These are phyloP conservation scores for Hypocrella siamensis DNA, from an alignment of 2,329 filamentous ascomycete species.

Conservation along the genomic window DNA sequence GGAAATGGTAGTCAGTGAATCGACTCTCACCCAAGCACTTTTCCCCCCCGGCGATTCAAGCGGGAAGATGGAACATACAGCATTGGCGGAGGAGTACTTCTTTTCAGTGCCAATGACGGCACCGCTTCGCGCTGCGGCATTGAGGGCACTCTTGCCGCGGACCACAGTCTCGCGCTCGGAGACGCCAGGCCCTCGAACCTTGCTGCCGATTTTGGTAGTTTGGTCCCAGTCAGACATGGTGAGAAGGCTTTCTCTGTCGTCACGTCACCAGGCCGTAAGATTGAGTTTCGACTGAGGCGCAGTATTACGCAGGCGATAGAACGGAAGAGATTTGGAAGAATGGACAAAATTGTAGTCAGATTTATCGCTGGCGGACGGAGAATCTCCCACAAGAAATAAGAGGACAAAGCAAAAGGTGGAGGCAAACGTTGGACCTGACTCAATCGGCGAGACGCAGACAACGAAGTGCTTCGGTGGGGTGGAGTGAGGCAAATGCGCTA, in stretches of 20 bases:
- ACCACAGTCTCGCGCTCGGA: conserved; percentile 71
- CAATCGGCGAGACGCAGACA: conserved; percentile 18
- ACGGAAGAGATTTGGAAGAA: not conserved
- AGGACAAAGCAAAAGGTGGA: conserved; percentile 14
- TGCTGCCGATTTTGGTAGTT: conserved; percentile 88
- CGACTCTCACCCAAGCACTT: not conserved
- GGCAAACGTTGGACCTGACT: conserved; percentile 17
- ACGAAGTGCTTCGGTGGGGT: conserved; percentile 9
- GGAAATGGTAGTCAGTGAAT: conserved; percentile 6
- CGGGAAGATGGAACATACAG: conserved; percentile 17
- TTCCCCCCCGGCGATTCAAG: not conserved
- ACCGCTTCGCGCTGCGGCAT: conserved; percentile 75
- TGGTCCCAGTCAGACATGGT: conserved; percentile 65
- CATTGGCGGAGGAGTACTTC: conserved; percentile 66
- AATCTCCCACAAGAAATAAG: not conserved
- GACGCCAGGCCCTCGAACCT: conserved; percentile 52
- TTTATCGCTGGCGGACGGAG: no score
- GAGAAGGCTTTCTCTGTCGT: conserved; percentile 25
- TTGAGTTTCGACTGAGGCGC: not conserved
- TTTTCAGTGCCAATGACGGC: conserved; percentile 75
- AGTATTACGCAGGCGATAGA: not conserved
- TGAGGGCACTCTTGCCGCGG: conserved; percentile 67
- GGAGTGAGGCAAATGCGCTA: no score
- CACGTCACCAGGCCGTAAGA: conserved; percentile 4
- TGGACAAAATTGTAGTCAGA: conserved; percentile 4